These are phyloP conservation scores for Alternaria postmessia DNA, from an alignment of 2,329 filamentous ascomycete genomes.

Conservation along the genomic window DNA sequence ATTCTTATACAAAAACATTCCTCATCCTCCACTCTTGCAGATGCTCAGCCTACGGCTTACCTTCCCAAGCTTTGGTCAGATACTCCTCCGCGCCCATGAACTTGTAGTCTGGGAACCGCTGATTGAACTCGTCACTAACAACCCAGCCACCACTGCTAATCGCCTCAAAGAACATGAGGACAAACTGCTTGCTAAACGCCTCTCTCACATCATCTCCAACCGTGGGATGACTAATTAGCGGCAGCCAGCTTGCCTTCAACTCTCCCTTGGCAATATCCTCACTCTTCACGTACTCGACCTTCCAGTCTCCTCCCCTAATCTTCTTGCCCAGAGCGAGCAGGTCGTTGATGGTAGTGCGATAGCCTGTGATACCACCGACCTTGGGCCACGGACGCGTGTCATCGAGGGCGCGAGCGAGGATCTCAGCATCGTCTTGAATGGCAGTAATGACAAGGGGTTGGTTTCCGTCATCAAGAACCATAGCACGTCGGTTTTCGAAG, in stretches of 20 bases:
- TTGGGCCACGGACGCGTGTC: conserved; percentile 38
- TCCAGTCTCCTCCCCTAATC: conserved; percentile 43
- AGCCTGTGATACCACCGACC: conserved; percentile 38
- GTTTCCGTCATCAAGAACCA: conserved; percentile 39
- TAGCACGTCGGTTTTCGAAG: conserved; percentile 36
- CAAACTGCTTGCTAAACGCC: conserved; percentile 48
- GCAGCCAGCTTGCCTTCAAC: conserved; percentile 53
- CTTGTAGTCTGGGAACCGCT: conserved; percentile 55
- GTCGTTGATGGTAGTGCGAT: conserved; percentile 34
- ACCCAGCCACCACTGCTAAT: conserved; percentile 55
- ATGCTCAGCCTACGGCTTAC: conserved; percentile 37
- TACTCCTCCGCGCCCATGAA: conserved; percentile 56
- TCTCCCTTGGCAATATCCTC: conserved; percentile 59
- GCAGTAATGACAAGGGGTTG: conserved; percentile 39
- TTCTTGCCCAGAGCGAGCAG: conserved; percentile 40
- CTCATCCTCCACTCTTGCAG: neutral
- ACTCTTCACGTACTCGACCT: conserved; percentile 56
- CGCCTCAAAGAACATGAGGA: conserved; percentile 55
- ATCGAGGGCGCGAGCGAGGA: conserved; percentile 38
- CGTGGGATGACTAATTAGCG: conserved; percentile 43
- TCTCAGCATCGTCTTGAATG: conserved; percentile 33
- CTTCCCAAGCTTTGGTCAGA: conserved; percentile 53
- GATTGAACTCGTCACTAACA: conserved; percentile 57
- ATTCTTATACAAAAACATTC: neutral
- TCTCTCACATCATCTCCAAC: conserved; percentile 49